Evolutionary conservation across 2,329 filamentous ascomycete species (phyloP).

Genomic region (Diaporthe vaccinii): DNA sequence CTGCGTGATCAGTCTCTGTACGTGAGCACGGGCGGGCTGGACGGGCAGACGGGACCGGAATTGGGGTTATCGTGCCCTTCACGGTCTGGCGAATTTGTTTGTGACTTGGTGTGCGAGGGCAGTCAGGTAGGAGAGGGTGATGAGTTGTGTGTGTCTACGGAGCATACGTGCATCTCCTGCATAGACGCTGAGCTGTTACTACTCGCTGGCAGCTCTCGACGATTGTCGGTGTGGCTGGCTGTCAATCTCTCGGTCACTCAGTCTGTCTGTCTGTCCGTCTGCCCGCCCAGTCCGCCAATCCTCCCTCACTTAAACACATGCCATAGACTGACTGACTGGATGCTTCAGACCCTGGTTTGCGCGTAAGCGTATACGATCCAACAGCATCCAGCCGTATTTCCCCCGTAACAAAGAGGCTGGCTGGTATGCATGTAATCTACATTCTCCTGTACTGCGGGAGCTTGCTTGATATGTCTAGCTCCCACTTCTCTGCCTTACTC

Average conservation of each 20-base stretch:
- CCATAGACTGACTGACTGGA: neutral
- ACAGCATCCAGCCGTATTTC: conserved; percentile 9
- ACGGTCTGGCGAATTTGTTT: neutral
- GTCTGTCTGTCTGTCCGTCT: neutral
- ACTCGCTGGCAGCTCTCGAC: conserved; percentile 18
- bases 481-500: neutral
- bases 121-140: neutral
- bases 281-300: conserved; percentile 4
- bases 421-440: neutral
- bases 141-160: conserved; percentile 22
- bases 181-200: conserved; percentile 11
- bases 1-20: neutral
- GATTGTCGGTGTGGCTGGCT: conserved; percentile 32
- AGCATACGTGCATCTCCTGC: conserved; percentile 27
- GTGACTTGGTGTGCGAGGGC: conserved; percentile 4
- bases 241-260: conserved; percentile 10
- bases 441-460: conserved; percentile 7
- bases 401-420: conserved; percentile 18
- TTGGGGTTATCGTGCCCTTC: neutral
- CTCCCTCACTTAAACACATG: conserved; percentile 13
- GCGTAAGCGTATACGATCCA: conserved; percentile 8
- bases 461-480: conserved; percentile 38
- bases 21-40: neutral
- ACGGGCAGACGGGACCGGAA: conserved; percentile 14
- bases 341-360: neutral